Evolutionary conservation across 768 basidiomycete genomes (phyloP).

Genomic region (Tephrocybe sp.): DNA sequence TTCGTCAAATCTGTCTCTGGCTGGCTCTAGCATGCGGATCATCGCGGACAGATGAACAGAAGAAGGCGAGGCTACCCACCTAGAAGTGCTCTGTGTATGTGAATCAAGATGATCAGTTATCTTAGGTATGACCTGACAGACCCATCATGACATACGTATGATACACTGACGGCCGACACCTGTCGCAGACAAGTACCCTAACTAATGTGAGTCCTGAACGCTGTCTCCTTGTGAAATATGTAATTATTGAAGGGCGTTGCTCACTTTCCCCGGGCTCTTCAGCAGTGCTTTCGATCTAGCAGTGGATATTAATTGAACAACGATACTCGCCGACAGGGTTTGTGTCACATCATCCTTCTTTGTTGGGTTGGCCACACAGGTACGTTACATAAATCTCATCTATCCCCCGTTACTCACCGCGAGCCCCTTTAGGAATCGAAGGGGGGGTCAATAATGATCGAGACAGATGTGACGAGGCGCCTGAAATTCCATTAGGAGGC

Average conservation of each 20-base stretch:
- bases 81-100: too few relatives aligned
- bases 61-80: too few relatives aligned
- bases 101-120: neutral
- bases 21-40: too few relatives aligned
- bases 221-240: neutral
- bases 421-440: neutral
- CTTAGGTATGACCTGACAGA: neutral
- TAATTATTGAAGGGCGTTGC: too few relatives aligned
- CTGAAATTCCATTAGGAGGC: neutral
- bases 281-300: too few relatives aligned
- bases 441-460: neutral
- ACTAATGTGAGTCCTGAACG: neutral
- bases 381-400: neutral
- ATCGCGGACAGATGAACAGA: too few relatives aligned
- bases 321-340: neutral
- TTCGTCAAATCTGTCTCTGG: too few relatives aligned
- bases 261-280: neutral
- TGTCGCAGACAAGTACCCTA: neutral
- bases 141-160: conserved; percentile 8
- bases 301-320: too few relatives aligned
- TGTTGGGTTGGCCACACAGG: neutral
- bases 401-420: neutral
- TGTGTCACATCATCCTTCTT: neutral
- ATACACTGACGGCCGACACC: neutral
- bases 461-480: neutral